Percentiles rank a stretch among this genome's conserved stretches.
Conservation (phyloP, 441 rosid species). For the Erodium moschatum region DNA sequence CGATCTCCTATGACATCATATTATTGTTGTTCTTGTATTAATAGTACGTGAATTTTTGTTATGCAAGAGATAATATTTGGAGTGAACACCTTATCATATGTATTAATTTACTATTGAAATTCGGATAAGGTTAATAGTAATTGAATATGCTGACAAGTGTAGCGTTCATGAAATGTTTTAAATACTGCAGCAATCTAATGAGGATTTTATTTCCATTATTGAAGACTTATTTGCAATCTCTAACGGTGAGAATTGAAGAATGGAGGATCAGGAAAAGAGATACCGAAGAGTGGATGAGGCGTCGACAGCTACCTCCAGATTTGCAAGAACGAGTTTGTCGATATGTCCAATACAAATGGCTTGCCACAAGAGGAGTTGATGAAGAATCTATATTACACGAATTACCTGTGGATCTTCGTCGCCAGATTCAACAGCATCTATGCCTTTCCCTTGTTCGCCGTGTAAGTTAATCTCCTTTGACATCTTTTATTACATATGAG, state of each 20-base stretch:
- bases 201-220: slow-evolving; percentile 15
- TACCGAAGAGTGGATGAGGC: slow-evolving; percentile 95
- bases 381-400: slow-evolving; percentile 68
- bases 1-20: slow-evolving; percentile 3
- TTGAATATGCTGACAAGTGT: not conserved
- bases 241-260: slow-evolving; percentile 82
- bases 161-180: not conserved
- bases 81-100: not conserved
- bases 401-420: slow-evolving; percentile 80
- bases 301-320: slow-evolving; percentile 84
- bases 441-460: slow-evolving; percentile 86
- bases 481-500: slow-evolving; percentile 11
- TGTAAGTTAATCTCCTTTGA: slow-evolving; percentile 34
- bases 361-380: slow-evolving; percentile 79
- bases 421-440: slow-evolving; percentile 71
- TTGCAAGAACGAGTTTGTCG: slow-evolving; percentile 54
- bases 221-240: slow-evolving; percentile 82
- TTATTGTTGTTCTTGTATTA: not conserved
- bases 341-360: slow-evolving; percentile 82
- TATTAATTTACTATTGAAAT: not conserved
- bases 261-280: slow-evolving; percentile 90
- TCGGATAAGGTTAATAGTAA: not conserved
- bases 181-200: not conserved
- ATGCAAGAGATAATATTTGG: not conserved
- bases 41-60: not conserved